Conservation (phyloP, 2,329 filamentous ascomycete genomes). For the Monilinia vaccinii-corymbosi region DNA sequence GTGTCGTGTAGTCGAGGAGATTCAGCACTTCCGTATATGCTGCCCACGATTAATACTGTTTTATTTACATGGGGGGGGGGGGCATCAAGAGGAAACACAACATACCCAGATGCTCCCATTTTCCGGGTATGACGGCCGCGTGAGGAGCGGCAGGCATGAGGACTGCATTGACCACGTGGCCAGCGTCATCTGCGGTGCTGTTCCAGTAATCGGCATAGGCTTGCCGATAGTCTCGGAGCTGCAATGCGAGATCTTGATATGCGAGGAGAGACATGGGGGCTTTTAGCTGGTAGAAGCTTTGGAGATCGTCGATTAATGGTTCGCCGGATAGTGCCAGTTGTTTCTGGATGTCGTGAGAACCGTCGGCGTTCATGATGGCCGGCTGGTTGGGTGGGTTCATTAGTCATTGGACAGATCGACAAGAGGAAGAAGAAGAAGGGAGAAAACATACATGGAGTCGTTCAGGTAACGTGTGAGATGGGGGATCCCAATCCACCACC, state of each 20-base stretch:
- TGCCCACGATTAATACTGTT: neutral
- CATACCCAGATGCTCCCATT: conserved; percentile 6
- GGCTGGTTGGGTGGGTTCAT: neutral
- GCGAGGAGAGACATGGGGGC: conserved; percentile 5
- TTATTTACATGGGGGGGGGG: too few relatives aligned
- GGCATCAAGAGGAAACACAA: neutral
- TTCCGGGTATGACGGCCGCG: conserved; percentile 30
- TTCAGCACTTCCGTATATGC: conserved; percentile 53
- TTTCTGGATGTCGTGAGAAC: conserved; percentile 4
- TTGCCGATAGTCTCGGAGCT: neutral
- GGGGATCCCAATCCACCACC: conserved; percentile 1
- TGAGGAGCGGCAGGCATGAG: conserved; percentile 40
- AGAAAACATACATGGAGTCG: conserved; percentile 1
- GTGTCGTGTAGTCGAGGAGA: conserved; percentile 50
- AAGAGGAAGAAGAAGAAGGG: too few relatives aligned
- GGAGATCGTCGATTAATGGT: neutral
- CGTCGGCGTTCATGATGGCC: conserved; percentile 5
- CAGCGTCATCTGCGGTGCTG: conserved; percentile 4
- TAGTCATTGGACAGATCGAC: rapidly evolving
- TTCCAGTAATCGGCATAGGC: conserved; percentile 34
- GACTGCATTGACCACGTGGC: conserved; percentile 42
- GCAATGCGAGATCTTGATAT: conserved; percentile 6
- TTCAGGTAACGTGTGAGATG: conserved; percentile 6
- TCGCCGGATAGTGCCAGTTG: conserved; percentile 5
- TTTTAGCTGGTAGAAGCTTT: neutral